Conservation (phyloP, 1,284 basidiomycete species). For the Mycena citricolor region DNA sequence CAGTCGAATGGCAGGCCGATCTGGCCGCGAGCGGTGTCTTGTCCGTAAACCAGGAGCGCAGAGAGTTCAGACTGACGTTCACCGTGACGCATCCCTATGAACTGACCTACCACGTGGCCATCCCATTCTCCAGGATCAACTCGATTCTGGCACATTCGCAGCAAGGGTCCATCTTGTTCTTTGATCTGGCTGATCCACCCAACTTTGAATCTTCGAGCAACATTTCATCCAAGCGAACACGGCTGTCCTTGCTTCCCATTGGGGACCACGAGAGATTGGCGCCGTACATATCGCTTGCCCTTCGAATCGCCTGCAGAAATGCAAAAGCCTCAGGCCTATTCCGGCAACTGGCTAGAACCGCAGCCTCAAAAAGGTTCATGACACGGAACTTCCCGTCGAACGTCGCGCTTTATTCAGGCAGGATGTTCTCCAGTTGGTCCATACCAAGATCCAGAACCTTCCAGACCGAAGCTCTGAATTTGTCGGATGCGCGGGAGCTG, state of each 20-base stretch:
- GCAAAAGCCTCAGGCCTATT: constrained; percentile 39
- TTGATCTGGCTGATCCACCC: constrained; percentile 45
- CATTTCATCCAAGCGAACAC: constrained; percentile 23
- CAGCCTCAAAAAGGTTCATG: constrained; percentile 35
- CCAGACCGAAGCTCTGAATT: constrained; percentile 50
- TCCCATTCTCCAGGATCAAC: constrained; percentile 46
- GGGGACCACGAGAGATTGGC: constrained; percentile 37
- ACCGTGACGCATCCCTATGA: constrained; percentile 21
- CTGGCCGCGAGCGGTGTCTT: constrained; percentile 31
- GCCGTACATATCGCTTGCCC: constrained; percentile 47
- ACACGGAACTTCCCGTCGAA: constrained; percentile 39
- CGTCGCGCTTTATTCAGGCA: constrained; percentile 44
- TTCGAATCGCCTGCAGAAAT: constrained; percentile 48
- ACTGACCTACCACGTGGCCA: constrained; percentile 39
- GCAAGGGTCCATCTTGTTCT: constrained; percentile 37
- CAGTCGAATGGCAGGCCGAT: constrained; percentile 52
- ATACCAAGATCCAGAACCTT: constrained; percentile 42
- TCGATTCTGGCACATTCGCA: constrained; percentile 37
- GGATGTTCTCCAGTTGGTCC: constrained; percentile 33
- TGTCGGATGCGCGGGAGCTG: constrained; percentile 49
- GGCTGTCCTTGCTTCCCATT: constrained; percentile 35
- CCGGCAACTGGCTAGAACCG: constrained; percentile 35
- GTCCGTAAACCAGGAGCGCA: constrained; percentile 42
- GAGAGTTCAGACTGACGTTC: constrained; percentile 46
- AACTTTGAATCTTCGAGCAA: constrained; percentile 36